A percentile compares a stretch with the other conserved stretches of the same genome.
Evolutionary conservation across 1,284 basidiomycete species (phyloP).

Genomic region (Trichosporon sp.): DNA sequence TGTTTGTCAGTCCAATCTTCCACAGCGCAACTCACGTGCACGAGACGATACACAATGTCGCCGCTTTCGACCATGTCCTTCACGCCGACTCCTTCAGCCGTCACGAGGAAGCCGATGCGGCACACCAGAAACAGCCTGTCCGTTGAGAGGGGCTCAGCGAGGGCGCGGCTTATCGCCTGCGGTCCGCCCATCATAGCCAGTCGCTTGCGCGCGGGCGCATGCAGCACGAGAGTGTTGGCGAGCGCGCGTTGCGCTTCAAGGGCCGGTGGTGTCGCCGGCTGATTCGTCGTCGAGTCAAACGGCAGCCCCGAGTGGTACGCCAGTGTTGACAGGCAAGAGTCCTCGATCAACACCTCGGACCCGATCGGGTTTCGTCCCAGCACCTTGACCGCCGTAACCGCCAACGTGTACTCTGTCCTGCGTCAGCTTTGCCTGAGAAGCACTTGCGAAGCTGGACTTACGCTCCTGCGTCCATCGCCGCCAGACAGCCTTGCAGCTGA

Average conservation of each 20-base stretch:
- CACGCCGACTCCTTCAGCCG: conserved; percentile 32
- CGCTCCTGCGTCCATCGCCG: conserved; percentile 30
- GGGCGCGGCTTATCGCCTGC: conserved; percentile 28
- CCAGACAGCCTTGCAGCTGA: conserved; percentile 53
- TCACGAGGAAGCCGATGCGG: conserved; percentile 42
- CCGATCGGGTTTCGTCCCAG: conserved; percentile 67
- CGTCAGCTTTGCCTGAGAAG: conserved; percentile 17
- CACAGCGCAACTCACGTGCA: conserved; percentile 29
- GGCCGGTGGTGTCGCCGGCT: conserved; percentile 2
- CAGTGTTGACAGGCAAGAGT: conserved; percentile 26
- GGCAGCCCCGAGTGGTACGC: conserved; percentile 36
- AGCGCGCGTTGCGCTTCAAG: conserved; percentile 36
- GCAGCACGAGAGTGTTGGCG: conserved; percentile 39
- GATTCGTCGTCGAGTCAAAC: not conserved
- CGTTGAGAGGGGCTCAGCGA: conserved; percentile 20
- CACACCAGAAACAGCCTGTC: conserved; percentile 42
- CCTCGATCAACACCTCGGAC: conserved; percentile 59
- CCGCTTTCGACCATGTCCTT: conserved; percentile 37
- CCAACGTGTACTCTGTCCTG: conserved; percentile 44
- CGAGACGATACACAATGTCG: conserved; percentile 30
- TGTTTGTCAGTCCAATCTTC: conserved; percentile 7
- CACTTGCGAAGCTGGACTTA: conserved; percentile 17
- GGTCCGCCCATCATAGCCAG: conserved; percentile 29
- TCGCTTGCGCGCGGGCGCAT: conserved; percentile 25
- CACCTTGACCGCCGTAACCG: conserved; percentile 67